Evolutionary conservation across 805 yeast genomes (phyloP).

Genomic region (Candida odintsovae): DNA sequence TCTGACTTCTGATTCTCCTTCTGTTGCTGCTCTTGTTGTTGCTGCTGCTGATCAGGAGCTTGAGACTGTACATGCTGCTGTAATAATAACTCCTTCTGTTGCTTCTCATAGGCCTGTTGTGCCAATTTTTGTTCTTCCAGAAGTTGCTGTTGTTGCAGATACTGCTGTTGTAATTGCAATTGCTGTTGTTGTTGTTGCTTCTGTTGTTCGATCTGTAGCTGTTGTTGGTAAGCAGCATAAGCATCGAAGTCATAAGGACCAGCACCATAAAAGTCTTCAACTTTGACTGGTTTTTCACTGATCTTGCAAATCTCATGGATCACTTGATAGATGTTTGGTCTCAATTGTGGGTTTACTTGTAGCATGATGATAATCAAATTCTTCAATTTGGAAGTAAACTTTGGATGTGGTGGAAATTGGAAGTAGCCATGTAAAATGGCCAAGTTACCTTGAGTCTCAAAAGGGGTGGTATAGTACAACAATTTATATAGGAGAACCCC

Average conservation of each 20-base stretch:
- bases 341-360: constrained; percentile 70
- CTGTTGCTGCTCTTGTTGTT: not conserved
- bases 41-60: constrained; percentile 1
- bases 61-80: constrained; percentile 3
- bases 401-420: constrained; percentile 67
- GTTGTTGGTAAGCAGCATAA: constrained; percentile 44
- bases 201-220: constrained; percentile 32
- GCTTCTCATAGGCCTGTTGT: constrained; percentile 7
- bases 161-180: constrained; percentile 13
- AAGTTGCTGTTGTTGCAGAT: constrained; percentile 13
- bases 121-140: constrained; percentile 15
- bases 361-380: constrained; percentile 73
- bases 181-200: constrained; percentile 29
- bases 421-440: constrained; percentile 83
- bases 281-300: constrained; percentile 45
- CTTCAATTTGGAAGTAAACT: constrained; percentile 64
- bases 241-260: constrained; percentile 57
- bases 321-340: constrained; percentile 89
- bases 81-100: not conserved
- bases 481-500: constrained; percentile 89
- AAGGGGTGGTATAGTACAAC: constrained; percentile 91
- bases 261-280: constrained; percentile 33
- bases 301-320: constrained; percentile 56
- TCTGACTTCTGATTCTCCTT: not conserved
- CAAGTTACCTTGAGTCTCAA: constrained; percentile 76